Evolutionary conservation across 768 basidiomycete genomes (phyloP).

Genomic region (Tricholoma sp.): DNA sequence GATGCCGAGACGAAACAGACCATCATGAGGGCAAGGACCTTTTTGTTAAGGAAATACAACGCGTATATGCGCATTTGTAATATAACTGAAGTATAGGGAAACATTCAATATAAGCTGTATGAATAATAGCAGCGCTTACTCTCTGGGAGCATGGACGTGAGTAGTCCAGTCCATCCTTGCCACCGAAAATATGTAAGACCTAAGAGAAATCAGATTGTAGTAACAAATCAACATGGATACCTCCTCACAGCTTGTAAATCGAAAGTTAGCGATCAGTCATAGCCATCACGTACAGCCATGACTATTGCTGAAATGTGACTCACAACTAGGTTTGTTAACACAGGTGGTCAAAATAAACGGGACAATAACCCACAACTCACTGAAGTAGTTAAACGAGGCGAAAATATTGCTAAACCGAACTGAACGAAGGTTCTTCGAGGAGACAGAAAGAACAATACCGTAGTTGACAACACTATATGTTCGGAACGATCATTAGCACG

Average conservation of each 20-base stretch:
- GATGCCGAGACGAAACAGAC: constrained; percentile 34
- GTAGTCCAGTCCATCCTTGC: constrained; percentile 58
- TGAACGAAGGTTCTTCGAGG: background rate
- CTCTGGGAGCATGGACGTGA: constrained; percentile 51
- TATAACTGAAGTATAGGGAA: constrained; percentile 34
- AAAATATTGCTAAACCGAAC: constrained; percentile 35
- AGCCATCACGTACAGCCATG: background rate
- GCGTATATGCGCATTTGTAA: constrained; percentile 63
- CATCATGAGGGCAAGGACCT: constrained; percentile 42
- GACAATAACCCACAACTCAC: constrained; percentile 23
- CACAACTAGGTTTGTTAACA: constrained; percentile 22
- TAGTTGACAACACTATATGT: constrained; percentile 46
- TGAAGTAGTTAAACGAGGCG: constrained; percentile 29
- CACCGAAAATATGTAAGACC: constrained; percentile 46
- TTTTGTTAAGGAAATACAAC: constrained; percentile 49
- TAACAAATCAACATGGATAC: background rate
- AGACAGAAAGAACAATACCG: constrained; percentile 23
- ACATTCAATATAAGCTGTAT: background rate
- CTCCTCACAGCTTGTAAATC: constrained; percentile 20
- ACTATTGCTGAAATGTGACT: constrained; percentile 9
- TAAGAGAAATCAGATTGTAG: constrained; percentile 7
- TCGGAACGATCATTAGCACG: background rate
- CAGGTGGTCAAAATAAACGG: constrained; percentile 3
- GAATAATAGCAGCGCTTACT: constrained; percentile 24
- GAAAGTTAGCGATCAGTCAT: background rate